A percentile compares a stretch with the other conserved stretches of the same genome.
These are phyloP conservation scores for Backusella circina DNA, from an alignment of 192 early-diverging fungal genomes.

Conservation along the genomic window DNA sequence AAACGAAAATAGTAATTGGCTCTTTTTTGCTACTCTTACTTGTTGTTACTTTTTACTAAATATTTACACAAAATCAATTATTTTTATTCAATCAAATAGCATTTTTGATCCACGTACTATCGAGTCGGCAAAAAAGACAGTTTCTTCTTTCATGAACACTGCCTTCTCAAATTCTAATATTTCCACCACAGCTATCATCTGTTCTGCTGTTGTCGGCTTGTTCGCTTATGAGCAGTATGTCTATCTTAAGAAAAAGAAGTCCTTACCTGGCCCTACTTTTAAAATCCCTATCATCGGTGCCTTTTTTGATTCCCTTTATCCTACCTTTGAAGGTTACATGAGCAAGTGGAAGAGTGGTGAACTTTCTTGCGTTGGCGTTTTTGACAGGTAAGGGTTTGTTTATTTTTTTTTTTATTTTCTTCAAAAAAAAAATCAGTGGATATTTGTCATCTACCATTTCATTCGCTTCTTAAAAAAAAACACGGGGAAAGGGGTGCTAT, in stretches of 20 bases:
- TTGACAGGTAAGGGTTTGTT: slow-evolving; percentile 32
- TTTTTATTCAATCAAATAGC: not conserved
- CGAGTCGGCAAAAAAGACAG: slow-evolving; percentile 26
- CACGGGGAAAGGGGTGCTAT: not conserved
- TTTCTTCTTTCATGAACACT: slow-evolving; percentile 27
- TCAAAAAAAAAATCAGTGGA: not conserved
- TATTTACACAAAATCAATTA: not conserved
- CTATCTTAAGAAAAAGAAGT: slow-evolving; percentile 37
- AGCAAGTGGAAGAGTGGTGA: slow-evolving; percentile 43
- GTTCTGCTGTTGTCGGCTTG: slow-evolving; percentile 24
- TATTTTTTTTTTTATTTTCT: not conserved
- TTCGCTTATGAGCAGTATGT: slow-evolving; percentile 39
- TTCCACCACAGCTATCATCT: slow-evolving; percentile 22
- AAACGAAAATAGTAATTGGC: not conserved
- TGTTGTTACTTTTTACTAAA: not conserved
- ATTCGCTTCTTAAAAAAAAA: slow-evolving; percentile 11
- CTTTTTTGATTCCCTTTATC: slow-evolving; percentile 37
- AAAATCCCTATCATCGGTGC: slow-evolving; percentile 42
- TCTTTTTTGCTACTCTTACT: not conserved
- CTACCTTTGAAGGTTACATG: slow-evolving; percentile 45
- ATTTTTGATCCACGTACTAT: slow-evolving; percentile 29
- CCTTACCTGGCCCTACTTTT: slow-evolving; percentile 30
- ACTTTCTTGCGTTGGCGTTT: slow-evolving; percentile 38
- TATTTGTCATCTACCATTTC: not conserved
- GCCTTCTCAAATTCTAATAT: slow-evolving; percentile 17